Conservation (phyloP, 306 rosid species). For the Vicia faba region DNA sequence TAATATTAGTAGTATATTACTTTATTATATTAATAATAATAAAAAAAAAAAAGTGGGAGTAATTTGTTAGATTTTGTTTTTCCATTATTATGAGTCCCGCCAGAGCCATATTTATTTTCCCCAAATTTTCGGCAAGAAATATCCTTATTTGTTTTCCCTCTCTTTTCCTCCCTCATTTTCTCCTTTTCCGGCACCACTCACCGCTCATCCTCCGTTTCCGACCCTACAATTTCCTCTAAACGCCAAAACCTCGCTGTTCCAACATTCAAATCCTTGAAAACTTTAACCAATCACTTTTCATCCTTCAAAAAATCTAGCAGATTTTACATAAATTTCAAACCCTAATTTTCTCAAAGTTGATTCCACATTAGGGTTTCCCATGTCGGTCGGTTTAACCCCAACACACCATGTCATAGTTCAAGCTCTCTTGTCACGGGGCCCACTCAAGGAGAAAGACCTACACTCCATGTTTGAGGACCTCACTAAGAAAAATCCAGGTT, state of each 20-base stretch:
- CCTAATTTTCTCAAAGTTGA: slow-evolving; percentile 17
- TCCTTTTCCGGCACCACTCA: not conserved
- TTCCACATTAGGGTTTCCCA: slow-evolving; percentile 44
- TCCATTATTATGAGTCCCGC: not conserved
- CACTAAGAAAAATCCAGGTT: slow-evolving; percentile 81
- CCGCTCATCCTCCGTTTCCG: not conserved
- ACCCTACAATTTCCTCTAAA: not conserved
- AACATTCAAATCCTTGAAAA: not conserved
- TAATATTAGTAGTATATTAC: too few relatives aligned
- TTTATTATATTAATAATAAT: too few relatives aligned
- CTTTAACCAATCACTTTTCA: not conserved
- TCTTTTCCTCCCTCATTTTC: slow-evolving; percentile 14
- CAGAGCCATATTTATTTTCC: not conserved
- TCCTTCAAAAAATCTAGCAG: not conserved
- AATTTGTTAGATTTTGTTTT: not conserved
- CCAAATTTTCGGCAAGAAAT: not conserved
- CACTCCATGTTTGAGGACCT: slow-evolving; percentile 63
- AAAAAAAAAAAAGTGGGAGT: too few relatives aligned
- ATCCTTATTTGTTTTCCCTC: slow-evolving; percentile 5
- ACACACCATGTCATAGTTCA: slow-evolving; percentile 78
- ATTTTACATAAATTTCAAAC: not conserved
- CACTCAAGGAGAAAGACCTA: slow-evolving; percentile 65
- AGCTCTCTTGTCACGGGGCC: slow-evolving; percentile 81
- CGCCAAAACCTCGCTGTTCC: not conserved
- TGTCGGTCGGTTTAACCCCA: slow-evolving; percentile 61